Conservation (phyloP, 352 stramenopile genomes). For the Phytophthora agathidicida region DNA sequence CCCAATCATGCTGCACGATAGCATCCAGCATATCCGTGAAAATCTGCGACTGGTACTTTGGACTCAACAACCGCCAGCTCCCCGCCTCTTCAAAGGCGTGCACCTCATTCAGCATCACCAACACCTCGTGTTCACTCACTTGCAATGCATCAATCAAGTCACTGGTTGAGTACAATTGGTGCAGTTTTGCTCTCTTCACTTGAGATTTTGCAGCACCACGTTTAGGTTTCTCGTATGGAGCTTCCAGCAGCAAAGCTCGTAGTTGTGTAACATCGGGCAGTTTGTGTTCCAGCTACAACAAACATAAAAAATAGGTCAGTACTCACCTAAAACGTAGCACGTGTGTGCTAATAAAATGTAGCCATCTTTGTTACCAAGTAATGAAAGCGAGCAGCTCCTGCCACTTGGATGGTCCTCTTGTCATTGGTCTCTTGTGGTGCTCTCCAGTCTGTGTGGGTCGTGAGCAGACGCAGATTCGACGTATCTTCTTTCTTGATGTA, state of each 20-base stretch:
- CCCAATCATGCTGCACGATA: constrained; percentile 75
- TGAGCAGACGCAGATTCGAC: constrained; percentile 80
- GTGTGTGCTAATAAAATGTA: too few species aligned
- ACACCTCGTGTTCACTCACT: constrained; percentile 67
- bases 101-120: constrained; percentile 62
- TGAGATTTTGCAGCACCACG: constrained; percentile 4
- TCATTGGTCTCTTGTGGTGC: constrained; percentile 23
- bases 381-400: constrained; percentile 65
- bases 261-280: constrained; percentile 59
- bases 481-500: constrained; percentile 83
- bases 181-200: constrained; percentile 54
- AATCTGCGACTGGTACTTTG: constrained; percentile 58
- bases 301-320: background rate
- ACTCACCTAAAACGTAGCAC: too few species aligned
- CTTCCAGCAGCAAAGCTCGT: constrained; percentile 65
- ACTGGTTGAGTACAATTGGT: constrained; percentile 62
- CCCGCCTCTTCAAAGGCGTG: constrained; percentile 77
- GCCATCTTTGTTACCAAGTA: constrained; percentile 78
- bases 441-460: constrained; percentile 59
- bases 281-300: constrained; percentile 66
- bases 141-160: constrained; percentile 72
- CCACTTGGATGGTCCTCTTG: constrained; percentile 48
- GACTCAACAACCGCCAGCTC: constrained; percentile 67
- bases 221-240: constrained; percentile 56
- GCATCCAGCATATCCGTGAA: constrained; percentile 79